Base-by-base conservation (phyloP, 495 filamentous ascomycete genomes). In the Arthonia radiata region DNA sequence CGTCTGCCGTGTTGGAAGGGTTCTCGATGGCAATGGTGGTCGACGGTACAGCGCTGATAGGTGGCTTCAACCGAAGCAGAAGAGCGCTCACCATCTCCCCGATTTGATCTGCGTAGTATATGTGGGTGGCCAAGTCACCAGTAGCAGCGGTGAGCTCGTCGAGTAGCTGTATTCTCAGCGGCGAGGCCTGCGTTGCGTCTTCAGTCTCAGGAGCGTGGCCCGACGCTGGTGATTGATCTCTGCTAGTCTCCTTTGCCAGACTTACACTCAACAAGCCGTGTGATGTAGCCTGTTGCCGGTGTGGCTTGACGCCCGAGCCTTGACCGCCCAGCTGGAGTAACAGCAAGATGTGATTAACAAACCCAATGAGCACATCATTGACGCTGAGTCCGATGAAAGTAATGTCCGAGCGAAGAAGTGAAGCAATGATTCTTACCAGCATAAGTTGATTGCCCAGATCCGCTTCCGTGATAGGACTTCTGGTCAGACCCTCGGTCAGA, bases 81-180 rank as follows among this genome's bases (percentile, higher is more conserved):
- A 93, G 70, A 0, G 75, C 62, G 2, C 66, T 57, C 25, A 90
- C 67, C 75, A 91, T 91, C 41, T 93, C 82, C 2, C 71, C 65
- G 25, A 93, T 74, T 41, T 93, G 81, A 33, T 93, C 81, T 1
- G 74, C 71, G 44, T 93, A 93, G 46, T 93, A 93, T 9, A 83
- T 67, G 42, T 93, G 82, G 1, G 76, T 90, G 1, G 77, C 78
- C n/a, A 93, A 55, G 42, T 75, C 61, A 5, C 73, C 76, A 31
- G 90, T 80, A 44, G 69, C 81, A 33, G 62, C 57, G 37, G 78
- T 68, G 4, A 93, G 51, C 11, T 65, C 60, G 12, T 48, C 42
- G 21, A 83, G 55, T 9, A 89, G 51, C 28, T 65, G 52, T 26
- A 56, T 45, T 28, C 57, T 46, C 28, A 35, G 40, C 19, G 40